Conservation (phyloP, 2,329 filamentous ascomycete genomes). For the Aspergillus melleus region DNA sequence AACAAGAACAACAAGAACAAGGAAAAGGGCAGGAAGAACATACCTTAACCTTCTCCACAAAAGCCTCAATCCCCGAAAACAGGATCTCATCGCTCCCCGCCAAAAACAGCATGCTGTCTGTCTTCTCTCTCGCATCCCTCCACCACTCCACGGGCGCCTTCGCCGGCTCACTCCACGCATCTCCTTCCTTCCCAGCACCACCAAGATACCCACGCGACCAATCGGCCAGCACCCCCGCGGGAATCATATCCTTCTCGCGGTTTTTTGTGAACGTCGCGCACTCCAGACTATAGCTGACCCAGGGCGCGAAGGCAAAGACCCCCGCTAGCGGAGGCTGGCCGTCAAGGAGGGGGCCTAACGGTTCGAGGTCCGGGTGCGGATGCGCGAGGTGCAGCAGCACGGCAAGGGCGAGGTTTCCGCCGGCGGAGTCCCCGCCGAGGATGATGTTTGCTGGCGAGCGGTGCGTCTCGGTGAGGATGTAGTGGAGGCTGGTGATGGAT, state of each 20-base stretch:
- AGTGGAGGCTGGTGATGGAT: constrained; percentile 38
- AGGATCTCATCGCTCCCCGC: constrained; percentile 57
- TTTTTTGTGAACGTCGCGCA: constrained; percentile 47
- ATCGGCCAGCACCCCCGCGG: constrained; percentile 29
- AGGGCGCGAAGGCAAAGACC: constrained; percentile 56
- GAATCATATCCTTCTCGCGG: constrained; percentile 51
- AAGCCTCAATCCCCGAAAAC: constrained; percentile 36
- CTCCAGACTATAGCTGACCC: constrained; percentile 51
- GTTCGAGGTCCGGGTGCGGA: constrained; percentile 54
- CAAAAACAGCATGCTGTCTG: constrained; percentile 52
- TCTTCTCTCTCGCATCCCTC: constrained; percentile 39
- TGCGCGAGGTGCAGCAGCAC: constrained; percentile 45
- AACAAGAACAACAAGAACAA: neutral
- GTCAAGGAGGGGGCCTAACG: constrained; percentile 30
- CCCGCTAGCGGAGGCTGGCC: constrained; percentile 39
- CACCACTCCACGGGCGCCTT: constrained; percentile 55
- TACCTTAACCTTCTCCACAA: constrained; percentile 36
- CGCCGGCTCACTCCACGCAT: constrained; percentile 55
- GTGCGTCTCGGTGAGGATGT: constrained; percentile 34
- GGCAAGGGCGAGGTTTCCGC: constrained; percentile 38
- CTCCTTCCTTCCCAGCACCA: constrained; percentile 36
- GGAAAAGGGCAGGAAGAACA: neutral
- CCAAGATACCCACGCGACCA: constrained; percentile 49
- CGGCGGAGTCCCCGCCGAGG: constrained; percentile 43
- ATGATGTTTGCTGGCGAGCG: constrained; percentile 35